Conservation (phyloP, 192 early-diverging fungal genomes). For the Gryganskiella cystojenkinii region DNA sequence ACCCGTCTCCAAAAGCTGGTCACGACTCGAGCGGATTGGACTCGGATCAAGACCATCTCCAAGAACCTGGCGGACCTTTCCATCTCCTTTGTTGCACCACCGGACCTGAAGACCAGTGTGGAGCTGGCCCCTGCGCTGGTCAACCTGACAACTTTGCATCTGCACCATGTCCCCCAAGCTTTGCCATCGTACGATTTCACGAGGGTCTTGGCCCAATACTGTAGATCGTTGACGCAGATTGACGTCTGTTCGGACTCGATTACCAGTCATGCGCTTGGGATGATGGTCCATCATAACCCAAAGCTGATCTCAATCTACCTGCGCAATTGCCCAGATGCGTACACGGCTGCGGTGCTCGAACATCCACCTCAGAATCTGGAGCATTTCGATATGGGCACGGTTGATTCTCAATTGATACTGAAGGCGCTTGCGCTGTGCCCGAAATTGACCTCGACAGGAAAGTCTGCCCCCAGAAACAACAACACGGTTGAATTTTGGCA, state of each 20-base stretch:
- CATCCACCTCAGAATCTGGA: conserved; percentile 44
- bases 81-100: conserved; percentile 48
- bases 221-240: conserved; percentile 31
- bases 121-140: conserved; percentile 34
- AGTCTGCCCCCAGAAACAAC: conserved; percentile 40
- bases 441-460: conserved; percentile 46
- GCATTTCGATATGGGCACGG: conserved; percentile 51
- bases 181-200: conserved; percentile 37
- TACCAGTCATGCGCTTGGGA: conserved; percentile 18
- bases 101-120: conserved; percentile 47
- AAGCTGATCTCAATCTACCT: conserved; percentile 32
- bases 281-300: conserved; percentile 31
- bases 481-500: conserved; percentile 51
- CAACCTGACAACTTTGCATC: conserved; percentile 42
- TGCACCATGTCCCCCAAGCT: conserved; percentile 42
- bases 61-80: conserved; percentile 34
- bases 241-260: conserved; percentile 40
- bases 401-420: conserved; percentile 44
- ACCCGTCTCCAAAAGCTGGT: conserved; percentile 47
- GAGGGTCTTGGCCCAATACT: conserved; percentile 42
- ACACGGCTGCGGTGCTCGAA: conserved; percentile 35
- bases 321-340: conserved; percentile 37
- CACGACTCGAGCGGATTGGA: conserved; percentile 46
- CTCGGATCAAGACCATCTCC: conserved; percentile 39
- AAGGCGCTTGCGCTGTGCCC: conserved; percentile 40